A percentile compares a stretch with the other conserved stretches of the same genome.
phyloP scores from a whole-genome alignment of 164 flowering plant genomes.

The Sedum album region DNA sequence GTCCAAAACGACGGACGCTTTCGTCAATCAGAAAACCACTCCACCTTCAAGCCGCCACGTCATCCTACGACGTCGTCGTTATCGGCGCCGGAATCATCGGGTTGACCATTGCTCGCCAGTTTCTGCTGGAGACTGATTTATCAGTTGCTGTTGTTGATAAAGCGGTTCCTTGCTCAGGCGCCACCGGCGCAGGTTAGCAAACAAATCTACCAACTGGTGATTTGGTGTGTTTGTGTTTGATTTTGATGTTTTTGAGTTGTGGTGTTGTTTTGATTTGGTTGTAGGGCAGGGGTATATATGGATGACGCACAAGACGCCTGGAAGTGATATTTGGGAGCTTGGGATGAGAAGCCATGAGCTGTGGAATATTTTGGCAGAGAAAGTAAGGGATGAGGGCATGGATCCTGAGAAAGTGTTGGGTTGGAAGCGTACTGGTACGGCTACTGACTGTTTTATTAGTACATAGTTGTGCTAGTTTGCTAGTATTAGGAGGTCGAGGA shows the following conservation, averaged over 20 bases:
- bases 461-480: background rate
- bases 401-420: slow-evolving; percentile 61
- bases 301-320: slow-evolving; percentile 74
- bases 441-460: background rate
- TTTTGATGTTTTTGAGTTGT: background rate
- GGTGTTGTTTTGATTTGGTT: background rate
- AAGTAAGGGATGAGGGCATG: slow-evolving; percentile 40
- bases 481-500: too few species aligned
- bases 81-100: slow-evolving; percentile 94
- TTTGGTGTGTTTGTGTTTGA: background rate
- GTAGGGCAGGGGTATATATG: slow-evolving; percentile 93
- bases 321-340: slow-evolving; percentile 67
- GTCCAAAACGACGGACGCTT: background rate
- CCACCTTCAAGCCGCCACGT: background rate
- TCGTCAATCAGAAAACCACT: background rate
- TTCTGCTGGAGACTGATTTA: slow-evolving; percentile 56
- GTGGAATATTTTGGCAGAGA: slow-evolving; percentile 55
- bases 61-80: slow-evolving; percentile 58
- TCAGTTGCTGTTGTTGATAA: slow-evolving; percentile 93
- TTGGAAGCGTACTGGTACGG: slow-evolving; percentile 82
- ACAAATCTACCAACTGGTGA: too few species aligned
- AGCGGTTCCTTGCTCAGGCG: slow-evolving; percentile 81
- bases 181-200: slow-evolving; percentile 90
- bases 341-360: slow-evolving; percentile 58
- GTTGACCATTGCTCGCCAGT: slow-evolving; percentile 72